Base-by-base conservation (phyloP, 1,284 basidiomycete genomes). In the Cryptococcus sp. region DNA sequence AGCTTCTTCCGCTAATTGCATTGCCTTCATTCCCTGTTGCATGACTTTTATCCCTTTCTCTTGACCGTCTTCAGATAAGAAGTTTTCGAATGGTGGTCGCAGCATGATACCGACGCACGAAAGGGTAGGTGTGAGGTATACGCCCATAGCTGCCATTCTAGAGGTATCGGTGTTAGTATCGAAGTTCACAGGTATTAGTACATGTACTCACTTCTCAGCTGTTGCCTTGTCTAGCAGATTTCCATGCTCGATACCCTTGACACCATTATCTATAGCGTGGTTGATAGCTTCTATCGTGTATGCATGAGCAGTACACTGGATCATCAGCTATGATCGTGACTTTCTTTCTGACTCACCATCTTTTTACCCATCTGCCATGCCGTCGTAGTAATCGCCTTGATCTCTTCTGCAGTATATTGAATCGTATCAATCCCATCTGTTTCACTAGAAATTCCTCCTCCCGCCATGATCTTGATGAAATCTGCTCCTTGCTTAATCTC, bases 231-330 rank as follows among this genome's bases (percentile, higher is more conserved):
- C 70, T 5, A 76, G 49, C 10, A 75, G 58, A 53, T 74, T 73
- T 5, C 81, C 81, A 53, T 82, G 81, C 59, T 82, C 81, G 44
- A 82, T 81, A 0, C 80, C 80, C 43, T 56, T 59, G n/a, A 67
- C 62, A 13, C 70, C 70, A 42, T 63, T 66, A 31, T 70, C 63
- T 42, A 73, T 64, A 8, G 71, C 69, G 50, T 70, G 66, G 7
- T 60, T 54, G 41, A 70, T 67, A 0, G 68, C 66, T 30, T 68
- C 65, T 37, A 57, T 50, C 3, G 69, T 72, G 47, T 68, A 71
- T 13, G 66, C 67, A 58, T 71, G 70, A 8, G 69, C 66, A 3
- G 70, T 70, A 23, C 53, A 57, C 65, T 66, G 41, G 8, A 15
- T 10, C n/a, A 10, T 41, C 38, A 10, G 10, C 38, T 10, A 10